Conservation (phyloP, 2,329 filamentous ascomycete genomes). For the Meredithiella fracta region DNA sequence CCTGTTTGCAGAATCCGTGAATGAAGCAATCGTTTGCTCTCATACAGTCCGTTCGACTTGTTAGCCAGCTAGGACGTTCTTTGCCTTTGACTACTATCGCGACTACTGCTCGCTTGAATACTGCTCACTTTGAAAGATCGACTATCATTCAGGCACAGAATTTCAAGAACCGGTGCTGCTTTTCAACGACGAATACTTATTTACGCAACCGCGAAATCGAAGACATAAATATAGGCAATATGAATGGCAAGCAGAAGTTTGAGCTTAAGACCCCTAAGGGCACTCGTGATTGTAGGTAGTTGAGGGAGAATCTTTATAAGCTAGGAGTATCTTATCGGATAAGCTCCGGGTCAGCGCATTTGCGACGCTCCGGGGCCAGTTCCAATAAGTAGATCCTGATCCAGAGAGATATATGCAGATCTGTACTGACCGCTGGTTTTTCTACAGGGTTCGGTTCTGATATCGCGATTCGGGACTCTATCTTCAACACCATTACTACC, state of each 20-base stretch:
- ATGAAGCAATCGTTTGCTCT: conserved; percentile 5
- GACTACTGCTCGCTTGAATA: background rate
- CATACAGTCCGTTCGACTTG: conserved; percentile 6
- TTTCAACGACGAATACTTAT: background rate
- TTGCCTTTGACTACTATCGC: background rate
- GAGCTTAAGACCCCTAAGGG: conserved; percentile 82
- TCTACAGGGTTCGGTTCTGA: conserved; percentile 49
- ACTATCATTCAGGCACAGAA: background rate
- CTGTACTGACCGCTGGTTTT: conserved; percentile 10
- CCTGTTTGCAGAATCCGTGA: background rate
- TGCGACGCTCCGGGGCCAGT: background rate
- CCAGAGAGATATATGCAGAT: background rate
- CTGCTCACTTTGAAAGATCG: background rate
- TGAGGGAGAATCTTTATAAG: too few species aligned
- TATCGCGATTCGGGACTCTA: conserved; percentile 65
- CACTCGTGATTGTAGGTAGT: conserved; percentile 56
- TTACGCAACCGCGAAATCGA: background rate
- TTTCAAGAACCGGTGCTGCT: background rate
- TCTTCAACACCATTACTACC: conserved; percentile 57
- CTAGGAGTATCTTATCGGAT: background rate
- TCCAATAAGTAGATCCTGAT: conserved; percentile 1
- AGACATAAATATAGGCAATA: conserved; percentile 14
- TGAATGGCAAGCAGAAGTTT: conserved; percentile 35
- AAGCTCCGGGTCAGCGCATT: background rate
- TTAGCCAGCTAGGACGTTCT: conserved; percentile 2